A percentile compares a stretch with the other conserved stretches of the same genome.
phyloP scores from a whole-genome alignment of 2,329 filamentous ascomycete species.

The Venturia pyrina region DNA sequence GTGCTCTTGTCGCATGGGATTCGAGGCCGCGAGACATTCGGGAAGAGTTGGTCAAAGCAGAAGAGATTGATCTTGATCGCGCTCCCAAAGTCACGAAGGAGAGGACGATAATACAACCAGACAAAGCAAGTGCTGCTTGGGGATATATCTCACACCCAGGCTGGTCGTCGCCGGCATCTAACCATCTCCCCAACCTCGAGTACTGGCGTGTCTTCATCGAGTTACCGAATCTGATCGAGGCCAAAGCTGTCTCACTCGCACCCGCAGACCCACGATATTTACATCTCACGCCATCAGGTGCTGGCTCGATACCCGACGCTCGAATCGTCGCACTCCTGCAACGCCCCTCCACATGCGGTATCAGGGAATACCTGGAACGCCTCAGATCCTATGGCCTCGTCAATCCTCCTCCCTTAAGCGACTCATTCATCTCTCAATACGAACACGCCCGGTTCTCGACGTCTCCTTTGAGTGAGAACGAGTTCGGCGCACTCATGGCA shows the following conservation, averaged over 20 bases:
- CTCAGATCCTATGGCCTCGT: constrained; percentile 59
- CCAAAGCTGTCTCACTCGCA: constrained; percentile 79
- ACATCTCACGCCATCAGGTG: constrained; percentile 14
- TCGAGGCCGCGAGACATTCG: constrained; percentile 55
- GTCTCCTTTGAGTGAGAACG: constrained; percentile 52
- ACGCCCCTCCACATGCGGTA: constrained; percentile 57
- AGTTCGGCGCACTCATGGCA: constrained; percentile 73
- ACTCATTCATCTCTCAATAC: constrained; percentile 63
- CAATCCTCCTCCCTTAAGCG: constrained; percentile 37
- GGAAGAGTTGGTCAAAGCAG: constrained; percentile 25
- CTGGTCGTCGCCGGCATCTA: constrained; percentile 72
- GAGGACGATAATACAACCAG: constrained; percentile 16
- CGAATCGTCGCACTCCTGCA: constrained; percentile 63
- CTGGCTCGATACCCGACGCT: constrained; percentile 44
- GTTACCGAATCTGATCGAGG: constrained; percentile 82
- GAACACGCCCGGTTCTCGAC: constrained; percentile 78
- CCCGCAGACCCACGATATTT: constrained; percentile 43
- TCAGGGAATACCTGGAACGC: constrained; percentile 69
- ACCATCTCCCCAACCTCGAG: constrained; percentile 69
- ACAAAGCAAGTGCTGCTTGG: constrained; percentile 52
- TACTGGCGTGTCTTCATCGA: constrained; percentile 75
- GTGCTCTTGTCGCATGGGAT: constrained; percentile 72
- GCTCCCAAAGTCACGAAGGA: constrained; percentile 17
- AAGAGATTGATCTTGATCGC: constrained; percentile 16
- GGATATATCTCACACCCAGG: constrained; percentile 76